A percentile compares a stretch with the other conserved stretches of the same genome.
Evolutionary conservation across 441 rosid genomes (phyloP).

Genomic region (Flueggea neowawraea): DNA sequence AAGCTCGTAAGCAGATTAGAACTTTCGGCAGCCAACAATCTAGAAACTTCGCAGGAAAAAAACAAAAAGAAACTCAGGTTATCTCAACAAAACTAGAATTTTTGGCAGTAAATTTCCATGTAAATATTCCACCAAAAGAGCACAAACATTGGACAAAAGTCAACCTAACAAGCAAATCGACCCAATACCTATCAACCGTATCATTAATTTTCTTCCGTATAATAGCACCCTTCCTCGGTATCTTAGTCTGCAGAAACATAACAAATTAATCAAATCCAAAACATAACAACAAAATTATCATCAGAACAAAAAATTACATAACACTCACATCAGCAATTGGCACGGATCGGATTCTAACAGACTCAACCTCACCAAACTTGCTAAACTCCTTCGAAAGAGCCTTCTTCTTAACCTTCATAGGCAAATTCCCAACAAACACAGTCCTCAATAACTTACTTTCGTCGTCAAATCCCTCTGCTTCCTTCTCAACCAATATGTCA

Average conservation of each 20-base stretch:
- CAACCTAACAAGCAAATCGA: background rate
- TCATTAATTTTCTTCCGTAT: conserved; percentile 73
- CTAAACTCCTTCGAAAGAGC: conserved; percentile 65
- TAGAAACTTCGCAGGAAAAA: too few species aligned
- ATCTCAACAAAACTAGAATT: too few species aligned
- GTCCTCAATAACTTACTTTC: conserved; percentile 87
- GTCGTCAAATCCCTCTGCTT: conserved; percentile 80
- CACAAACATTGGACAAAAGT: background rate
- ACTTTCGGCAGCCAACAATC: too few species aligned
- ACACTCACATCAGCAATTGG: conserved; percentile 78
- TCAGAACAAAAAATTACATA: conserved; percentile 1
- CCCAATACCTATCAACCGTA: conserved; percentile 66
- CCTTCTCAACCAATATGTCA: conserved; percentile 37
- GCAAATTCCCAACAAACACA: conserved; percentile 91
- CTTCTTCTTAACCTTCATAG: conserved; percentile 85
- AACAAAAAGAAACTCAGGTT: too few species aligned
- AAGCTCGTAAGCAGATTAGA: background rate
- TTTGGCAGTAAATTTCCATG: too few species aligned
- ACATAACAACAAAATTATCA: background rate
- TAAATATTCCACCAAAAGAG: background rate
- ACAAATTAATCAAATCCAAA: background rate
- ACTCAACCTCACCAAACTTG: conserved; percentile 80
- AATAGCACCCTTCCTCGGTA: conserved; percentile 81
- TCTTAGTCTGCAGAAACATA: conserved; percentile 63
- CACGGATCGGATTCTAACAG: conserved; percentile 89